Base-by-base conservation (phyloP, 2,329 filamentous ascomycete species). In the Talaromyces marneffei region DNA sequence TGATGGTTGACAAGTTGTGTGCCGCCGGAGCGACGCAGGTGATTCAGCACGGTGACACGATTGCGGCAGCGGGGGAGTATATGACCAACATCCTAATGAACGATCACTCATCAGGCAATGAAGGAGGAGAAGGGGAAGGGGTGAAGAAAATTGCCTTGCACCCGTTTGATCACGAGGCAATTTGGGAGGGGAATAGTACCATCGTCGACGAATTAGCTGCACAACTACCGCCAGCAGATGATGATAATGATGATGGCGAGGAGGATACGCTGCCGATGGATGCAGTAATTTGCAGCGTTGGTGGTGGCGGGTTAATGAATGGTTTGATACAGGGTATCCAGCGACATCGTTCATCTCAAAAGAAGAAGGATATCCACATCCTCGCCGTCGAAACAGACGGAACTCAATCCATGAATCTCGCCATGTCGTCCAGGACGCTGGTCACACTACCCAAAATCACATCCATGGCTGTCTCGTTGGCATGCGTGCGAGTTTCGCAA, bases 271-370 rank as follows among this genome's bases (percentile, higher is more conserved):
- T 78, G 16, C 77, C 79, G 9, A 81, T 89, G 2, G 87, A 92
- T 68, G 88, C 82, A 2, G 80, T 96, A 12, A 82, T 94, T 48
- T 93, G 89, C 74, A 88, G 82, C 62, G 89, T 92, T 39, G 91
- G 91, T 6, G 91, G 91, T 9, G 91, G 91, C 16, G 91, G 91
- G 0, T 76, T 95, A 23, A 81, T 96, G 57, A 89, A 87, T 68
- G 91, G 91, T 4, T 77, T 96, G 60, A 84, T 90, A 75, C 80
- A 87, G 70, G 90, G 88, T 9, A 78, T 92, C 25, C 82, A 87
- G 68, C 74, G 77, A 46, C 72, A 75, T 65, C 65, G 72, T 66
- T 77, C 71, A 77, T 70, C 29, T 50, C 55, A 18, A 14, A 35
- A n/a, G 39, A 62, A 63, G n/a, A 68, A 67, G 29, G 69, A 80